phyloP scores from a whole-genome alignment of 148 eudicot species.

The Linanthus parryae region DNA sequence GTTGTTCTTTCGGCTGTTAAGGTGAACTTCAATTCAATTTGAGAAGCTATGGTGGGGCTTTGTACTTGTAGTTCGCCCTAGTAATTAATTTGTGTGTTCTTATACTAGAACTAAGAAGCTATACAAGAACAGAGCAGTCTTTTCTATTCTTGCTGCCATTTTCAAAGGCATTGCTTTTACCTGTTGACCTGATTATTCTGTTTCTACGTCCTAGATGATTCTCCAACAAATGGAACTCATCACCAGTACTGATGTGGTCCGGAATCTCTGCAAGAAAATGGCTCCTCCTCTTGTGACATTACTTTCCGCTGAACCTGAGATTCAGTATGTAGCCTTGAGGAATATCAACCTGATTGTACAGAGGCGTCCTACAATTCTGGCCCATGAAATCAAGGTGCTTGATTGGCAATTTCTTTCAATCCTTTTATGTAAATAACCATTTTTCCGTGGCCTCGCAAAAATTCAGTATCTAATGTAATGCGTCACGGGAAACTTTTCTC shows the following conservation, averaged over 20 bases:
- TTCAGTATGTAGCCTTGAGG: slow-evolving; percentile 94
- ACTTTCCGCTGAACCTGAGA: slow-evolving; percentile 98
- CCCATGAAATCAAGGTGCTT: slow-evolving; percentile 96
- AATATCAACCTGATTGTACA: slow-evolving; percentile 96
- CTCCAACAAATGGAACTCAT: slow-evolving; percentile 98
- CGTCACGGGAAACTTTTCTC: too few relatives aligned
- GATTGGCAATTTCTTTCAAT: too few relatives aligned
- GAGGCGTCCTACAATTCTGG: slow-evolving; percentile 91
- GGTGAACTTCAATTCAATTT: slow-evolving; percentile 34
- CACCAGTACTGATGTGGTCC: slow-evolving; percentile 84
- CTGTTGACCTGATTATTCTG: slow-evolving; percentile 2
- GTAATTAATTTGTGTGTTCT: slow-evolving; percentile 9
- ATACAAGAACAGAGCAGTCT: too few relatives aligned
- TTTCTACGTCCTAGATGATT: slow-evolving; percentile 62
- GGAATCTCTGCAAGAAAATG: slow-evolving; percentile 98
- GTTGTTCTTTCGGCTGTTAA: slow-evolving; percentile 99
- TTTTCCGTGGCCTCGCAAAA: background rate
- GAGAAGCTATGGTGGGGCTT: too few relatives aligned
- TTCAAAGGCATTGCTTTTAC: background rate
- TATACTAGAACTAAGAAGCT: too few relatives aligned
- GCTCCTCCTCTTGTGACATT: slow-evolving; percentile 99
- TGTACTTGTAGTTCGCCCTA: background rate
- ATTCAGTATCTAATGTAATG: background rate
- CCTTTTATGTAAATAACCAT: background rate
- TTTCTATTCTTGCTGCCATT: background rate